These are phyloP conservation scores for Hygrophila difformis DNA, from an alignment of 257 asterid species.

Conservation along the genomic window DNA sequence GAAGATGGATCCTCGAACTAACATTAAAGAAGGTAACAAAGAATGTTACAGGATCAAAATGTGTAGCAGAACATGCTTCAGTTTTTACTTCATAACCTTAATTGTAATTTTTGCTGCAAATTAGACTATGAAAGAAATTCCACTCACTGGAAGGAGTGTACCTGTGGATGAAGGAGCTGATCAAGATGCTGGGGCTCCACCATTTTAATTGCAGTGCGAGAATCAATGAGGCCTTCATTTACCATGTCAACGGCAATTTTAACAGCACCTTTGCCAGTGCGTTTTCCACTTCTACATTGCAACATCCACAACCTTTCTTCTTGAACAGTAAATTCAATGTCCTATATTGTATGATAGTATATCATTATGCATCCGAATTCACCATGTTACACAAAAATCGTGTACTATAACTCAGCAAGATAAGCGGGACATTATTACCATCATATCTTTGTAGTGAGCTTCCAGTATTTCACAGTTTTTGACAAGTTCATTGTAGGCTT, in stretches of 20 bases:
- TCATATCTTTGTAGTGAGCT: slow-evolving; percentile 89
- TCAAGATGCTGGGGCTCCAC: slow-evolving; percentile 97
- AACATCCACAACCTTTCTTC: slow-evolving; percentile 91
- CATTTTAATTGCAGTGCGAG: slow-evolving; percentile 51
- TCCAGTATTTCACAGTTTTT: slow-evolving; percentile 90
- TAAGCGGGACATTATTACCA: slow-evolving; percentile 35
- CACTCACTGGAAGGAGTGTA: slow-evolving; percentile 4
- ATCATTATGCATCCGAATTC: not conserved
- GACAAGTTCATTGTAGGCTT: slow-evolving; percentile 77
- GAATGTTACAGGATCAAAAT: not conserved
- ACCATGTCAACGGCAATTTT: slow-evolving; percentile 92
- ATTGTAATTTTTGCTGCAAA: no score
- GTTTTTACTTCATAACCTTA: no score
- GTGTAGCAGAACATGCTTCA: no score
- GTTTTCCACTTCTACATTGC: slow-evolving; percentile 84
- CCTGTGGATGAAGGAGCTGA: slow-evolving; percentile 99
- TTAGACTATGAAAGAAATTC: no score
- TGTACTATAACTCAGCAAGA: no score
- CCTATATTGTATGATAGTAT: slow-evolving; percentile 27
- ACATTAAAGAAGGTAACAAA: not conserved
- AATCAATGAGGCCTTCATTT: slow-evolving; percentile 62
- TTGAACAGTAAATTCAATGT: slow-evolving; percentile 93
- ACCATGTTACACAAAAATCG: not conserved
- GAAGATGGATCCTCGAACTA: slow-evolving; percentile 78
- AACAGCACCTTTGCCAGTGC: slow-evolving; percentile 90